A percentile compares a stretch with the other conserved stretches of the same genome.
Conservation (phyloP, 345 rosid genomes). For the Erysimum cheiranthoides region DNA sequence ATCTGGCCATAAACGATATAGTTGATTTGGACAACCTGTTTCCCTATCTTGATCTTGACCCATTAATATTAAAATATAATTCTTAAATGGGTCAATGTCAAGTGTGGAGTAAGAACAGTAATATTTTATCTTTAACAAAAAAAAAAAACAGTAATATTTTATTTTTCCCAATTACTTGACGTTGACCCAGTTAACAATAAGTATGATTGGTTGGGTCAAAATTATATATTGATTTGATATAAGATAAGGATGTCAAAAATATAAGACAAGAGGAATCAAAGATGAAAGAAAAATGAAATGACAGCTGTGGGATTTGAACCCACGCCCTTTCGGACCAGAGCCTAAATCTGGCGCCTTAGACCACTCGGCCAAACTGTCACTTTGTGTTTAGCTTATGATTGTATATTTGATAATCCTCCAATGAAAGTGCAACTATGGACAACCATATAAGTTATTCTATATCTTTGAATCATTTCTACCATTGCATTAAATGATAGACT, state of each 20-base stretch:
- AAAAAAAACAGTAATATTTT: neutral
- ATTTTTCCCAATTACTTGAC: neutral
- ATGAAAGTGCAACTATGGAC: too few relatives aligned
- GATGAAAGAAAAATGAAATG: neutral
- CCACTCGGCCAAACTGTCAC: conserved; percentile 99
- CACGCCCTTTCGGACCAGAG: conserved; percentile 99
- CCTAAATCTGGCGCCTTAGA: conserved; percentile 99
- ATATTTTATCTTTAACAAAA: neutral
- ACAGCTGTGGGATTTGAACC: conserved; percentile 99
- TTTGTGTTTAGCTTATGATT: rapidly evolving
- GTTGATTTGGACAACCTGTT: too few relatives aligned
- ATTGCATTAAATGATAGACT: neutral
- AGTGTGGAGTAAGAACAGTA: too few relatives aligned
- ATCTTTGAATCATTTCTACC: neutral
- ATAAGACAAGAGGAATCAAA: neutral
- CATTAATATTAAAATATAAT: too few relatives aligned
- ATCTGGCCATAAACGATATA: too few relatives aligned
- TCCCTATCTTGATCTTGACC: too few relatives aligned
- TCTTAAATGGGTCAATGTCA: too few relatives aligned
- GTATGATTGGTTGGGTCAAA: neutral
- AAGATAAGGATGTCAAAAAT: neutral
- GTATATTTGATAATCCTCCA: too few relatives aligned
- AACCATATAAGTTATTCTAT: neutral
- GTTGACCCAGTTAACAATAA: neutral
- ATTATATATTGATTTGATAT: neutral